Evolutionary conservation across 345 rosid genomes (phyloP).

Genomic region (Pugionium cornutum): DNA sequence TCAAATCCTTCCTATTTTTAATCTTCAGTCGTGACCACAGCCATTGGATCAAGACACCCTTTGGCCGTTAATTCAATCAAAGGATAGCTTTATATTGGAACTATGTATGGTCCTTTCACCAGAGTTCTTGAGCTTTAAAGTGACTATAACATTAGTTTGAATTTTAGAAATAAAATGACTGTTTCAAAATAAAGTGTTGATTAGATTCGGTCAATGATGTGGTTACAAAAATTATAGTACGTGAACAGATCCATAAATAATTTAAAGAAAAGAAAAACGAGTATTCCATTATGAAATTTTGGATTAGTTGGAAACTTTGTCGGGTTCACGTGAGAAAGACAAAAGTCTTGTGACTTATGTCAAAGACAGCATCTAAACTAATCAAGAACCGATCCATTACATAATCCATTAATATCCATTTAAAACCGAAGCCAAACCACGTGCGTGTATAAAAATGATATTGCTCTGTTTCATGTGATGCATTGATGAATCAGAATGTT

Average conservation of each 20-base stretch:
- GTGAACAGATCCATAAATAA: neutral
- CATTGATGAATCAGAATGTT: constrained; percentile 20
- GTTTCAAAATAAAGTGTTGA: constrained; percentile 2
- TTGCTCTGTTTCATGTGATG: constrained; percentile 14
- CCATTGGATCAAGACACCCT: neutral
- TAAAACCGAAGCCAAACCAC: constrained; percentile 5
- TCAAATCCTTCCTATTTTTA: too few relatives aligned
- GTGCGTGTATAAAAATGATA: constrained; percentile 18
- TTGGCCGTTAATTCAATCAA: constrained; percentile 32
- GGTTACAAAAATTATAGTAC: neutral
- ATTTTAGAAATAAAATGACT: constrained; percentile 11
- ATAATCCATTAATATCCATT: neutral
- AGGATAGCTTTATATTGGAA: constrained; percentile 33
- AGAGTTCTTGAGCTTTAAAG: constrained; percentile 24
- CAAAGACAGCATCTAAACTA: constrained; percentile 11
- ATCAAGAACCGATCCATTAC: constrained; percentile 17
- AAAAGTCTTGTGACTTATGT: constrained; percentile 31
- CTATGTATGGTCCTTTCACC: constrained; percentile 26
- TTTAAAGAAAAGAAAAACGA: neutral
- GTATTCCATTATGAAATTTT: neutral
- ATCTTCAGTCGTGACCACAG: too few relatives aligned
- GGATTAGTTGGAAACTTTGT: too few relatives aligned
- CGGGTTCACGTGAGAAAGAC: neutral
- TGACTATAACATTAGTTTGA: neutral
- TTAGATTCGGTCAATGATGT: constrained; percentile 4